These are phyloP conservation scores for Citrus cavaleriei DNA, from an alignment of 345 rosid species.

Conservation along the genomic window DNA sequence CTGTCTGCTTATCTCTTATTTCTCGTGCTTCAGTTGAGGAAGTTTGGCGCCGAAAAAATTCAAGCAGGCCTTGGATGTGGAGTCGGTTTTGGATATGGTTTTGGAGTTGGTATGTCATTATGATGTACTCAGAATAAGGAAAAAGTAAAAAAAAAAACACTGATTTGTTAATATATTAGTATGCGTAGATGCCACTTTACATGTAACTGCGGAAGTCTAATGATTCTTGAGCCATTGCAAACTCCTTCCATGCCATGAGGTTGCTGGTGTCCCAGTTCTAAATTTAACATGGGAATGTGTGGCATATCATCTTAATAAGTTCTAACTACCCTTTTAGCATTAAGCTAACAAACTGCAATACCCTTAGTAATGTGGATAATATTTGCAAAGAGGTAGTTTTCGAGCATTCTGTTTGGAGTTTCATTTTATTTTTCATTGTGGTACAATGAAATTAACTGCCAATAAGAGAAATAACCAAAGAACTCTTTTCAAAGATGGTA, in stretches of 20 bases:
- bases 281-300: neutral
- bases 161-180: neutral
- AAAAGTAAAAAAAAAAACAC: neutral
- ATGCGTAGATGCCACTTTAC: neutral
- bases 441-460: neutral
- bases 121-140: neutral
- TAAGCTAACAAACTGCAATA: neutral
- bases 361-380: neutral
- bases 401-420: neutral
- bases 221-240: conserved; percentile 8
- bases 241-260: neutral
- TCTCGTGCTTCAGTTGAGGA: conserved; percentile 41
- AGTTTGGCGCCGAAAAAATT: conserved; percentile 55
- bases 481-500: neutral
- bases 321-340: neutral
- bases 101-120: conserved; percentile 59
- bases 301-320: neutral
- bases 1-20: conserved; percentile 2
- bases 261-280: neutral
- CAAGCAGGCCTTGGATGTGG: conserved; percentile 76
- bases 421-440: neutral
- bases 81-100: conserved; percentile 77
- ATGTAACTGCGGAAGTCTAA: neutral
- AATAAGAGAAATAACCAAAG: neutral
- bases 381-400: neutral